Evolutionary conservation across 179 eudicot species (phyloP).

Genomic region (Beta corolliflora): DNA sequence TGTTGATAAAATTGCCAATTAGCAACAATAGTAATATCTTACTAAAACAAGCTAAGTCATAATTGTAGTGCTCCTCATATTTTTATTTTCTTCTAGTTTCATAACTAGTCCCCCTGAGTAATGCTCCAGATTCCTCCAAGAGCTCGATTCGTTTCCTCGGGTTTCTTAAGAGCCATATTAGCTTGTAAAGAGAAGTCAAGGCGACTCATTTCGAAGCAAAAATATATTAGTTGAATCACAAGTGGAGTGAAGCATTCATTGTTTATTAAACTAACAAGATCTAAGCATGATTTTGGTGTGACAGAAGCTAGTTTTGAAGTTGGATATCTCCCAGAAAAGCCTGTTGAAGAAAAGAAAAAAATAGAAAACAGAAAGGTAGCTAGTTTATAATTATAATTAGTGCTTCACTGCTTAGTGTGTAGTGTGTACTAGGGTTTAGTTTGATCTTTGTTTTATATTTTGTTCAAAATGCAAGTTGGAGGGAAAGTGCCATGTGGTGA

Average conservation of each 20-base stretch:
- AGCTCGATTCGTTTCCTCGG: not conserved
- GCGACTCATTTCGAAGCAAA: not conserved
- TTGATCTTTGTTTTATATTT: not conserved
- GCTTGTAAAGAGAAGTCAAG: not conserved
- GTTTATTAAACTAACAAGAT: not conserved
- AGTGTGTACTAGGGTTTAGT: not conserved
- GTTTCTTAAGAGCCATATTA: not conserved
- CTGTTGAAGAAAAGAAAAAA: not conserved
- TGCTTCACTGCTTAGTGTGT: not conserved
- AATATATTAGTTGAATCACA: no score
- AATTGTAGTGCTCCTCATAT: not conserved
- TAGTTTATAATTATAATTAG: not conserved
- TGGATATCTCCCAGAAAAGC: not conserved
- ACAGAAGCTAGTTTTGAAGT: not conserved
- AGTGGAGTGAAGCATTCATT: not conserved
- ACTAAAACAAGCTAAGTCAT: not conserved
- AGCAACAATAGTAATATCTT: not conserved
- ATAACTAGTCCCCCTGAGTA: not conserved
- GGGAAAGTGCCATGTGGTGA: conserved; percentile 69
- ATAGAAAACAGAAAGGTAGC: not conserved
- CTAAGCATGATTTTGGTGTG: not conserved
- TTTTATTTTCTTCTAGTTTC: not conserved
- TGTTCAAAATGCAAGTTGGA: conserved; percentile 16
- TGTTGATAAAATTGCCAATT: not conserved
- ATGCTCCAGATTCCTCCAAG: not conserved